Evolutionary conservation across 2,329 filamentous ascomycete species (phyloP).

Genomic region (Aspergillus floridensis): DNA sequence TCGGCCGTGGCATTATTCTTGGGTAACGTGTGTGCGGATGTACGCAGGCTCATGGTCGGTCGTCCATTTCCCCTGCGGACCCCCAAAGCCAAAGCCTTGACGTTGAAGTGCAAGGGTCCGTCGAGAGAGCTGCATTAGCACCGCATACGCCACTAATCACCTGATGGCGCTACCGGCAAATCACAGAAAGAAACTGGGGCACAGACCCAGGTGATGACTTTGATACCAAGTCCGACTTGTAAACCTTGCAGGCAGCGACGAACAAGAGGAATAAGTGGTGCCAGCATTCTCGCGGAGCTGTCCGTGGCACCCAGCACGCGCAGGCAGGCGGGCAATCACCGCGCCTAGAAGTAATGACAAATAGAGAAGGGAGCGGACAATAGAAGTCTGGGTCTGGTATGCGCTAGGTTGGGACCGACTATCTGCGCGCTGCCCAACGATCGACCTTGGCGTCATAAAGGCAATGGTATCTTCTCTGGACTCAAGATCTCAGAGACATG

Average conservation of each 20-base stretch:
- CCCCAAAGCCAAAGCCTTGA: neutral
- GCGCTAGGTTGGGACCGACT: neutral
- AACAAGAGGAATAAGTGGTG: conserved; percentile 11
- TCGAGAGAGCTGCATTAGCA: conserved; percentile 15
- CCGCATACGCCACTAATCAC: conserved; percentile 18
- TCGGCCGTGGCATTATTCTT: neutral
- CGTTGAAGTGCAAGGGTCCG: neutral
- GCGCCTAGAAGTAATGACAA: conserved; percentile 11
- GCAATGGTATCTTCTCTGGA: neutral
- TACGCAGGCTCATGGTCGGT: neutral
- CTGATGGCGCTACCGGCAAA: conserved; percentile 15
- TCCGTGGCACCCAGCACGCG: neutral
- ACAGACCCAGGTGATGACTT: conserved; percentile 6
- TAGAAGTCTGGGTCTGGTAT: neutral
- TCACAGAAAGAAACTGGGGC: conserved; percentile 11
- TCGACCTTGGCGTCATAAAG: neutral
- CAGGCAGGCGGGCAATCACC: conserved; percentile 3
- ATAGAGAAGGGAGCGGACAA: neutral
- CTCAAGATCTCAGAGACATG: neutral
- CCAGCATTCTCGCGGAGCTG: conserved; percentile 9
- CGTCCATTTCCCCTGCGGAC: neutral
- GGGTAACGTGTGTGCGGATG: neutral
- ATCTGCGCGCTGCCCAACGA: neutral
- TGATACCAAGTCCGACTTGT: neutral
- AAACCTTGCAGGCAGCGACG: conserved; percentile 1